These are phyloP conservation scores for Penicillium antarcticum DNA, from an alignment of 495 filamentous ascomycete species.

Conservation along the genomic window DNA sequence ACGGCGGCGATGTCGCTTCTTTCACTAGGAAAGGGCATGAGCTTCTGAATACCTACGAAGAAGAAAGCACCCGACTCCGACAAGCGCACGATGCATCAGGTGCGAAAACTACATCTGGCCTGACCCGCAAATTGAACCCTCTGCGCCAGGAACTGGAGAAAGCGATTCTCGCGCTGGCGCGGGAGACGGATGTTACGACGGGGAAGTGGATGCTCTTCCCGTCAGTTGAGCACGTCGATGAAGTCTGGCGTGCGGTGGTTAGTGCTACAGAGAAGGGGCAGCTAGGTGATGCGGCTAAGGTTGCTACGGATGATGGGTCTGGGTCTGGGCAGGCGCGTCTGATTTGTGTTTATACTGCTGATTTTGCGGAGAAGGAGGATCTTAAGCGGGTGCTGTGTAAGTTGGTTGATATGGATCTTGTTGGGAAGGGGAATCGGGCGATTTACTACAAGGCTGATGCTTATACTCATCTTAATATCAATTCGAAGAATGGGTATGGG, in stretches of 20 bases:
- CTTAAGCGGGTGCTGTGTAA: slow-evolving; percentile 61
- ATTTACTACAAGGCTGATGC: slow-evolving; percentile 86
- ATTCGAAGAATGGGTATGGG: slow-evolving; percentile 62
- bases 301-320: slow-evolving; percentile 52
- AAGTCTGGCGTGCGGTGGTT: slow-evolving; percentile 60
- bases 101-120: slow-evolving; percentile 29
- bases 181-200: slow-evolving; percentile 48
- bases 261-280: slow-evolving; percentile 59
- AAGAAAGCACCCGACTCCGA: slow-evolving; percentile 35
- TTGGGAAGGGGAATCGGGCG: slow-evolving; percentile 40
- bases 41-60: slow-evolving; percentile 41
- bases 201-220: slow-evolving; percentile 91
- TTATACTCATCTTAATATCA: slow-evolving; percentile 69
- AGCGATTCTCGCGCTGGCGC: slow-evolving; percentile 55
- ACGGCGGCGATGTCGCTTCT: slow-evolving; percentile 31
- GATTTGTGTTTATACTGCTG: slow-evolving; percentile 73
- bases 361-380: slow-evolving; percentile 67
- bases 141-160: slow-evolving; percentile 48
- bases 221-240: slow-evolving; percentile 50
- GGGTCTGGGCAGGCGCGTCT: slow-evolving; percentile 38
- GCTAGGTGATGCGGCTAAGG: slow-evolving; percentile 68
- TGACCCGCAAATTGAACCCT: slow-evolving; percentile 49
- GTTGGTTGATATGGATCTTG: slow-evolving; percentile 58
- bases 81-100: slow-evolving; percentile 32
- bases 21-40: slow-evolving; percentile 43